Conservation (phyloP, 805 yeast species). For the Metschnikowia picachoensis region DNA sequence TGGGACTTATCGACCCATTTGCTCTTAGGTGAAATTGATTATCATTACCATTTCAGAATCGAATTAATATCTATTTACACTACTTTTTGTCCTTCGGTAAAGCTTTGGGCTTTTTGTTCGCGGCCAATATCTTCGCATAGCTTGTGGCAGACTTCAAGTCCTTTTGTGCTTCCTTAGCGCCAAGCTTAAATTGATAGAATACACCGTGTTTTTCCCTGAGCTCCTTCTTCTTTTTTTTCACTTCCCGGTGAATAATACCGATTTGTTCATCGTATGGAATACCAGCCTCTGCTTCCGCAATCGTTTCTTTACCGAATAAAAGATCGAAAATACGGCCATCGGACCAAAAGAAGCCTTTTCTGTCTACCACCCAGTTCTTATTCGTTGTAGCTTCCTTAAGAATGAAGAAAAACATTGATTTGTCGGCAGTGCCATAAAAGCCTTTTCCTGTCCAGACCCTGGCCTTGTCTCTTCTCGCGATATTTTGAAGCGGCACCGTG, state of each 20-base stretch:
- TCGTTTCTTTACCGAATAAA: slow-evolving; percentile 72
- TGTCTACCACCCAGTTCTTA: slow-evolving; percentile 73
- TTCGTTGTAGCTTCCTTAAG: slow-evolving; percentile 49
- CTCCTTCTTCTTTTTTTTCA: slow-evolving; percentile 46
- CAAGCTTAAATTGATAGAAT: slow-evolving; percentile 54
- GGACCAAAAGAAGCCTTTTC: slow-evolving; percentile 90
- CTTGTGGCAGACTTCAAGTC: slow-evolving; percentile 25
- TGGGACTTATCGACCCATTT: background rate
- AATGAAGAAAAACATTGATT: slow-evolving; percentile 68
- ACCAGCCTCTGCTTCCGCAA: slow-evolving; percentile 75
- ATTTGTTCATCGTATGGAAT: slow-evolving; percentile 57
- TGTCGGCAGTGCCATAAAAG: slow-evolving; percentile 77
- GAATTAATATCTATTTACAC: slow-evolving; percentile 6
- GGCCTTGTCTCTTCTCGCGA: slow-evolving; percentile 55
- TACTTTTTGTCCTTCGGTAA: slow-evolving; percentile 15
- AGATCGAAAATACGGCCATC: slow-evolving; percentile 84
- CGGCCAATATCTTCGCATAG: slow-evolving; percentile 19
- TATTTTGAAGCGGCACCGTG: slow-evolving; percentile 55
- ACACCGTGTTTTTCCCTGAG: slow-evolving; percentile 53
- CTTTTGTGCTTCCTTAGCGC: slow-evolving; percentile 28
- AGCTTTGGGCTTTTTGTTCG: slow-evolving; percentile 7
- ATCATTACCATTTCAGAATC: background rate
- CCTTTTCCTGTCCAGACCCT: slow-evolving; percentile 87
- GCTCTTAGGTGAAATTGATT: background rate
- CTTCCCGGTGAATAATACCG: slow-evolving; percentile 45